Base-by-base conservation (phyloP, 2,329 filamentous ascomycete species). In the Chaetomium strumarium region DNA sequence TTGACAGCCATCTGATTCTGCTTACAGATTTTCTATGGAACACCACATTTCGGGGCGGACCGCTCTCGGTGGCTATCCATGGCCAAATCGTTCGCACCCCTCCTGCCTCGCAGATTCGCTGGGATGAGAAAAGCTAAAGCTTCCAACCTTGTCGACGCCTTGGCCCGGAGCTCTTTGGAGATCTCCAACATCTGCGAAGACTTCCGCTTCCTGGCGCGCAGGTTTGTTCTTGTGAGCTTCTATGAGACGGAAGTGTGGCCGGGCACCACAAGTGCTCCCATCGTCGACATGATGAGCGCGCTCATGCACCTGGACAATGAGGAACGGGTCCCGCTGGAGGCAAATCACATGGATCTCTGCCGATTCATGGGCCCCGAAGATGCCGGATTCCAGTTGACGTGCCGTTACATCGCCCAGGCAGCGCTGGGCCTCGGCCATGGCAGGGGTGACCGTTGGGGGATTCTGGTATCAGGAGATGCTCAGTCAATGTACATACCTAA, bases 31-130 rank as follows among this genome's bases (percentile, higher is more conserved):
- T 39, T 47, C 24, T 47, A 39, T 30, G 34, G 45, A 3, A 39
- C 45, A 20, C 45, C 45, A 16, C 34, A 47, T n/a, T 47, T 39
- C n/a, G 45, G 45, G 17, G 36, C 40, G 7, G 40, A 43, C 40
- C 40, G 16, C 20, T 24, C 20, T 14, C 20, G 40, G 6, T 43
- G 40, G 40, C 40, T 43, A 10, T 30, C 40, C 20, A 30, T 43
- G 6, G 20, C 40, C 40, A 43, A 43, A 8, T 12, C 20, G 9
- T 30, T 43, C 31, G 20, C 19, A 5, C 20, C 19, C 13, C 13
- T 43, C 20, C 10, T n/a, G 9, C 40, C 16, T 11, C 14, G 19
- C 13, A 13, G 12, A 14, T 38, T 38, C 36, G 5, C 14, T 9
- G 9, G 20, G 40, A 30, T 5, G 12, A 24, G 40, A 5, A 10